Base-by-base conservation (phyloP, 2,329 filamentous ascomycete species). In the Penicillium sclerotigenum region DNA sequence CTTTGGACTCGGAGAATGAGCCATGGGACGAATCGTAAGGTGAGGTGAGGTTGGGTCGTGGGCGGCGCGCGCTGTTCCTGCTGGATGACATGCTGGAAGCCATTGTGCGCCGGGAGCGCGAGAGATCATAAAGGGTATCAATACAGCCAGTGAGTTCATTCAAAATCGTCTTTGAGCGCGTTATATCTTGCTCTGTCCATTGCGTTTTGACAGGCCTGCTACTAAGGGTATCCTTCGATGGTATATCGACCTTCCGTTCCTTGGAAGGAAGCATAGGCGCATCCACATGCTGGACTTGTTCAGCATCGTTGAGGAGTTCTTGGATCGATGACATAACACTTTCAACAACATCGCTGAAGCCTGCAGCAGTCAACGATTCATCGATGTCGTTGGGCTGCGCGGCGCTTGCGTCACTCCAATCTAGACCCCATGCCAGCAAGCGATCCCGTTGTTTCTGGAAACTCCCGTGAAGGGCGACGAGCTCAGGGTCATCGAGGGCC, bases 291-390 rank as follows among this genome's bases (percentile, higher is more conserved):
- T 83, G 81, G 57, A 87, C 77, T 49, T 77, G 73, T 60, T 87
- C 84, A 14, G 83, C 83, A 68, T 87, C 82, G 54, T 84, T 82
- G 24, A 86, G 75, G 8, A 86, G 79, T 54, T 84, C 80, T 64
- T 85, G 82, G 62, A 87, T 87, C 31, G 84, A 85, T 18, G 81
- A 80, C 75, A 87, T 80, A 47, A 87, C 83, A 65, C 83, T 85
- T 53, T 81, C 82, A 36, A 87, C 85, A 4, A 84, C 81, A 69
- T 86, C 84, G 42, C 83, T 85, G 58, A 86, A 77, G 18, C 84
- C 84, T 31, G 84, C 84, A 58, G 82, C 79, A 49, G 83, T 83
- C 18, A 87, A 75, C 18, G 81, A 82, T 63, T 84, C 83, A 66
- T 87, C 85, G 63, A 87, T 87, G 70, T 84, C 80, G 62, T 80